Evolutionary conservation across 2,329 filamentous ascomycete species (phyloP), one percentile per base, ranked within the genome.

Genomic region (Colletotrichum brevisporum): DNA sequence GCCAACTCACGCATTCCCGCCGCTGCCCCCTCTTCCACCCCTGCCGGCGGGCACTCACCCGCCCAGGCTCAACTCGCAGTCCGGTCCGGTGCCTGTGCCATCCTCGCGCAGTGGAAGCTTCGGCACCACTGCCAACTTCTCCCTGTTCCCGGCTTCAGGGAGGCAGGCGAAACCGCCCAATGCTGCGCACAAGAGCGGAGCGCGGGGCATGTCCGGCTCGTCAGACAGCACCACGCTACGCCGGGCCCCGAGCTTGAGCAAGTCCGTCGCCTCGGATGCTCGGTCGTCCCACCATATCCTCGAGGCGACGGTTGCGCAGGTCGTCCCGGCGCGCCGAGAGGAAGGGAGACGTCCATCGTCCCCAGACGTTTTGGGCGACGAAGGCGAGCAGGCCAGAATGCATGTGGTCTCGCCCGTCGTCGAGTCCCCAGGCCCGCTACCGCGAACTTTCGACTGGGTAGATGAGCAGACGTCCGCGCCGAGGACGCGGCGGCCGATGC

Each of bases 21-120:
- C 69, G 1, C 45, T 71, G 1, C 69, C 69, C 6, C 69, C 69
- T 8, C 41, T 70, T 15, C 69, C 69, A 1, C 62, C 58, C 4
- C 31, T 63, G 16, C 52, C 60, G 5, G 10, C 45, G 2, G 50
- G 24, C n/a, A 15, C 51, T 15, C 52, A 56, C 26, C 41, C 52
- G n/a, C 41, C 26, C 4, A 63, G 24, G 15, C 27, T 5, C 10
- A 31, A 18, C 24, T 43, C 48, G 3, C 55, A 62, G 4, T 12
- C 21, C 16, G 21, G 43, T 15, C 48, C 27, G 3, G 16, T 27
- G 27, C 51, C 56, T 27, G 18, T 27, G 27, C 51, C 56, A 24
- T 12, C 50, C 4, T 50, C 57, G 26, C 50, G 57, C 8, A 50
- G 18, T 18, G 63, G 57, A 2, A 55, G 31, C 24, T 51, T 48